Conservation (phyloP, 2,329 filamentous ascomycete species). For the Podosphaera leucotricha region DNA sequence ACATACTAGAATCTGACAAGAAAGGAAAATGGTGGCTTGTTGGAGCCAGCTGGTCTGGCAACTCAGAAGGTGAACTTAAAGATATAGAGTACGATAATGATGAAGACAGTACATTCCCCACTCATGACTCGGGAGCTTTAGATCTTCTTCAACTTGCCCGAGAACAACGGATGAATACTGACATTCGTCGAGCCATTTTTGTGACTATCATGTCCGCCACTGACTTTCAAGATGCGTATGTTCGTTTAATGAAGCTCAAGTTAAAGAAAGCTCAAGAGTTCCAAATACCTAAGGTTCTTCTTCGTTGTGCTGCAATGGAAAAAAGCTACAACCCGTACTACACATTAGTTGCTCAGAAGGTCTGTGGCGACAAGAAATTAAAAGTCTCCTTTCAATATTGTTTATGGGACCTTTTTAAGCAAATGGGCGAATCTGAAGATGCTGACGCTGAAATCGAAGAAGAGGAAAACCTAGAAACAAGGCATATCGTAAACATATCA, state of each 20-base stretch:
- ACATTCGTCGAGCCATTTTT: constrained; percentile 47
- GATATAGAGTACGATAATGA: neutral
- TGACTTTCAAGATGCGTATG: constrained; percentile 64
- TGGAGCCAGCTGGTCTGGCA: constrained; percentile 64
- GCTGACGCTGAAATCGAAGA: constrained; percentile 38
- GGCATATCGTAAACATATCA: constrained; percentile 41
- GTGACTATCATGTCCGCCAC: constrained; percentile 67
- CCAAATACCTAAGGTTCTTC: constrained; percentile 67
- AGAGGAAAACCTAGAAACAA: constrained; percentile 24
- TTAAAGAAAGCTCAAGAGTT: constrained; percentile 69
- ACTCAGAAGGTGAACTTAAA: constrained; percentile 12
- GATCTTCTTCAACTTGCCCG: constrained; percentile 16
- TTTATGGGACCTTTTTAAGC: constrained; percentile 66
- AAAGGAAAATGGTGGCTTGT: constrained; percentile 98
- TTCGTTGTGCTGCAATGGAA: constrained; percentile 72
- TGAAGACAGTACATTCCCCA: constrained; percentile 14
- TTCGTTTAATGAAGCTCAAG: constrained; percentile 56
- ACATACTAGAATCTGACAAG: constrained; percentile 64
- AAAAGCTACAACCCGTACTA: constrained; percentile 83
- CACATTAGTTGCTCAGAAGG: constrained; percentile 53
- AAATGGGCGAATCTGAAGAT: constrained; percentile 49
- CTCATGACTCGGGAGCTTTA: constrained; percentile 10
- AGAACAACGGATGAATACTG: constrained; percentile 18
- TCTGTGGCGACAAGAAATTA: constrained; percentile 53
- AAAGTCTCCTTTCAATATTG: constrained; percentile 71